Percentiles rank a stretch among this genome's conserved stretches.
phyloP scores from a whole-genome alignment of 345 rosid genomes.

The Barbarea vulgaris region DNA sequence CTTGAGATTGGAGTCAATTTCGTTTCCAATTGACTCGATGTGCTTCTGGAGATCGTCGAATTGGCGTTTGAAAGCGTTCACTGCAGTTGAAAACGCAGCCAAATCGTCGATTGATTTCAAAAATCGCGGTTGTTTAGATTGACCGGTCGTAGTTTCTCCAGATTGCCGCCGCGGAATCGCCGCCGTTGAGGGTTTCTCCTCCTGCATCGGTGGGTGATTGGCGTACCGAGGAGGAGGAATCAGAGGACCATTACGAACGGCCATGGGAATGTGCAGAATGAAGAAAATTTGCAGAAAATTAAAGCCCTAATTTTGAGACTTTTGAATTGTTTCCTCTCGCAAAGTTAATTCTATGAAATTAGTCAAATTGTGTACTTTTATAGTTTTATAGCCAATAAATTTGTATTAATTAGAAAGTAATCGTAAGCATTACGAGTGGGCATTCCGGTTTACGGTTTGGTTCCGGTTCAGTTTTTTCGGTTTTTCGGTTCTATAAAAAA shows the following conservation, averaged over 20 bases:
- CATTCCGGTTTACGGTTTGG: too few species aligned
- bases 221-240: not conserved
- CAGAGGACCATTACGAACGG: conserved; percentile 2
- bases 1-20: conserved; percentile 49
- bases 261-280: conserved; percentile 7
- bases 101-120: conserved; percentile 48
- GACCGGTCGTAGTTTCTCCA: conserved; percentile 7
- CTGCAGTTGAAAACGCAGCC: conserved; percentile 43
- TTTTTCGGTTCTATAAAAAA: too few species aligned
- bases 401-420: too few species aligned
- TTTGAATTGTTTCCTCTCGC: not conserved
- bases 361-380: too few species aligned
- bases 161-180: not conserved
- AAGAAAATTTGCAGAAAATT: not conserved
- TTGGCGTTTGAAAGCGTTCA: conserved; percentile 48
- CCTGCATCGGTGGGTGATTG: not conserved
- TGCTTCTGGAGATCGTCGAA: conserved; percentile 58
- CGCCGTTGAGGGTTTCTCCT: not conserved
- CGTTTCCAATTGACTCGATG: conserved; percentile 47
- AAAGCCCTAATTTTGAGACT: conserved; percentile 21
- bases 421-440: too few species aligned
- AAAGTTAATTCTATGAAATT: not conserved
- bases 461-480: too few species aligned
- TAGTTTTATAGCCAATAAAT: too few species aligned
- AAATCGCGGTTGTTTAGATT: conserved; percentile 37